phyloP scores from a whole-genome alignment of 257 asterid species.

The Knoxia roxburghii region DNA sequence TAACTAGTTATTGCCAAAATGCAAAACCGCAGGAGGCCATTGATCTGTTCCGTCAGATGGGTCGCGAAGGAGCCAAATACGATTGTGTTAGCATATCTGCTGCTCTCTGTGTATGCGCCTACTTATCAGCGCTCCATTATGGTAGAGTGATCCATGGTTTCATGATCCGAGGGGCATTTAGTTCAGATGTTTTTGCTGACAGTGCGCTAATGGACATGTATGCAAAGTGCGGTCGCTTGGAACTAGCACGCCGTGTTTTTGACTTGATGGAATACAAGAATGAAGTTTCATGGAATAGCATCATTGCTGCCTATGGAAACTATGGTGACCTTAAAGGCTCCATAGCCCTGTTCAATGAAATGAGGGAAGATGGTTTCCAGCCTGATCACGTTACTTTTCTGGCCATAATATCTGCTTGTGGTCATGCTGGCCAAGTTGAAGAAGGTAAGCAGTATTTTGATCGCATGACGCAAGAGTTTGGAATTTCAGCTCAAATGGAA shows the following conservation, averaged over 20 bases:
- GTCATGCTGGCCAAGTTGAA: conserved; percentile 71
- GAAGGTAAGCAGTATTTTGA: conserved; percentile 54
- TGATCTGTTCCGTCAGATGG: conserved; percentile 59
- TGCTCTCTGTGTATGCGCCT: conserved; percentile 73
- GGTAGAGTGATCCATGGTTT: conserved; percentile 79
- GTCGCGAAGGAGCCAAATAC: conserved; percentile 46
- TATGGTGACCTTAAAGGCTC: conserved; percentile 50
- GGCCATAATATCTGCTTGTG: conserved; percentile 69
- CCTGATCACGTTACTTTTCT: conserved; percentile 84
- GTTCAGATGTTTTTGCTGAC: conserved; percentile 43
- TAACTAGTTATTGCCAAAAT: conserved; percentile 64
- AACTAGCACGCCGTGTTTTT: conserved; percentile 50
- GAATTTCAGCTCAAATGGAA: conserved; percentile 55
- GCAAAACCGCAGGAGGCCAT: conserved; percentile 68
- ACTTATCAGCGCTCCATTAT: conserved; percentile 49
- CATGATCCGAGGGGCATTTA: conserved; percentile 45
- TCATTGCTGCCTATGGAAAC: conserved; percentile 88
- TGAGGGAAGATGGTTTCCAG: conserved; percentile 48
- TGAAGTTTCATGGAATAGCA: conserved; percentile 94
- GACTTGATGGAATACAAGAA: conserved; percentile 49
- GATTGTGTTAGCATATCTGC: conserved; percentile 77
- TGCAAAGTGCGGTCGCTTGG: conserved; percentile 76
- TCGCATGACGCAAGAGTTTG: conserved; percentile 47
- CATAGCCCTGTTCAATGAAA: conserved; percentile 40
- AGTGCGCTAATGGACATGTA: conserved; percentile 79